These are phyloP conservation scores for Heliamphora pulchella DNA, from an alignment of 179 eudicot species.

Conservation along the genomic window DNA sequence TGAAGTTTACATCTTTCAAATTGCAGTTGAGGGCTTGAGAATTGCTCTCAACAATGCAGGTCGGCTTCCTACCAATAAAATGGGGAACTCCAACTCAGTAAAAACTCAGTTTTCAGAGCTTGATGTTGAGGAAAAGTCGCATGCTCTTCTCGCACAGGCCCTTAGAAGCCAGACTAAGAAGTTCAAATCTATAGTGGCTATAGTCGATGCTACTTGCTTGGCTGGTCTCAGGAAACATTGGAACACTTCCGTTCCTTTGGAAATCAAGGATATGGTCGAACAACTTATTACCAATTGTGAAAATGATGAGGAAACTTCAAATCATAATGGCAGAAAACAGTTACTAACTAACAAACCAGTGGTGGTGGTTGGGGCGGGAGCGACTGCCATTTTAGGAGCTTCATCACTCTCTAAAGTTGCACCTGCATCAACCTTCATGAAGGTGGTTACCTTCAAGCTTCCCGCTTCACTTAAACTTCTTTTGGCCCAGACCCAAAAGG, in stretches of 20 bases:
- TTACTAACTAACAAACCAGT: conserved; percentile 47
- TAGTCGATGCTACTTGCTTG: conserved; percentile 59
- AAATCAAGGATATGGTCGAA: conserved; percentile 39
- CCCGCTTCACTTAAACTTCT: conserved; percentile 53
- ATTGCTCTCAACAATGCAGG: conserved; percentile 59
- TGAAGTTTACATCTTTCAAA: conserved; percentile 56
- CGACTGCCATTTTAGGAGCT: conserved; percentile 59
- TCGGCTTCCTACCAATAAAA: conserved; percentile 26
- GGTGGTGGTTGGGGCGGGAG: conserved; percentile 76
- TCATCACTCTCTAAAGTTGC: conserved; percentile 60
- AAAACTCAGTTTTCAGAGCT: conserved; percentile 40
- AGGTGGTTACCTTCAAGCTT: conserved; percentile 43
- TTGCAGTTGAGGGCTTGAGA: conserved; percentile 73
- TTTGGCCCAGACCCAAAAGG: conserved; percentile 47
- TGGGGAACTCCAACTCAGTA: conserved; percentile 21
- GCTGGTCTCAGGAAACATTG: conserved; percentile 62
- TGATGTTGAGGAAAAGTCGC: conserved; percentile 48
- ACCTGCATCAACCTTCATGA: conserved; percentile 48
- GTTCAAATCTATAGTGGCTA: conserved; percentile 53
- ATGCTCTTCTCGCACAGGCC: conserved; percentile 63
- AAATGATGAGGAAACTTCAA: conserved; percentile 22
- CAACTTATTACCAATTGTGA: conserved; percentile 35
- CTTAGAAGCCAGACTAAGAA: conserved; percentile 52
- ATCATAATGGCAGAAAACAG: conserved; percentile 28
- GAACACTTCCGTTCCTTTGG: conserved; percentile 46